Conservation (phyloP, 805 yeast species). For the Metschnikowia lunata region DNA sequence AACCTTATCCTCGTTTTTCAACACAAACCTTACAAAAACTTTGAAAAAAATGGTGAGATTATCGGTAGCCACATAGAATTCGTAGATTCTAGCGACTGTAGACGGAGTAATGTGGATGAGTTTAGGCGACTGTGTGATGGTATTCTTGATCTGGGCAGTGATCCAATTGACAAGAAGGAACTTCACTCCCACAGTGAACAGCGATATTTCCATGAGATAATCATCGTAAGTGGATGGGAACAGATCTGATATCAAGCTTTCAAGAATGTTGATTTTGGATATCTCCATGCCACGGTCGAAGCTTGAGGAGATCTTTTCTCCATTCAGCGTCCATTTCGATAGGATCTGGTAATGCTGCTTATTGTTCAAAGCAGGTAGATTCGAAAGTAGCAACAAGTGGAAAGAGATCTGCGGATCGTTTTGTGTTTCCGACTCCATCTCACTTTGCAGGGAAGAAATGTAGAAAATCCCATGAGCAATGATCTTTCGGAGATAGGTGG, state of each 20-base stretch:
- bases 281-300: constrained; percentile 37
- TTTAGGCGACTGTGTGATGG: constrained; percentile 30
- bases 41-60: constrained; percentile 40
- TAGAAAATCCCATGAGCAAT: constrained; percentile 86
- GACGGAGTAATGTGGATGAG: constrained; percentile 33
- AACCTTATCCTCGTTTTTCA: constrained; percentile 38
- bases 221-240: constrained; percentile 13
- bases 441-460: constrained; percentile 36
- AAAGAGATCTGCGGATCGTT: constrained; percentile 24
- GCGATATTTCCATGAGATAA: constrained; percentile 11
- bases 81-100: constrained; percentile 28
- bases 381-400: constrained; percentile 54
- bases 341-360: constrained; percentile 54
- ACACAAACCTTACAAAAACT: constrained; percentile 27
- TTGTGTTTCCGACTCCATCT: constrained; percentile 3
- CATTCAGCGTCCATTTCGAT: constrained; percentile 41
- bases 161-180: constrained; percentile 47
- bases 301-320: constrained; percentile 26
- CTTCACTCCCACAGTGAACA: constrained; percentile 39
- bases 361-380: constrained; percentile 52
- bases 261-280: constrained; percentile 30
- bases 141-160: constrained; percentile 38
- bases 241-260: constrained; percentile 23
- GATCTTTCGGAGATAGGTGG: constrained; percentile 70
- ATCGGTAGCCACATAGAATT: constrained; percentile 35